A percentile compares a stretch with the other conserved stretches of the same genome.
Conservation (phyloP, 257 asterid species). For the Buddleja alternifolia region DNA sequence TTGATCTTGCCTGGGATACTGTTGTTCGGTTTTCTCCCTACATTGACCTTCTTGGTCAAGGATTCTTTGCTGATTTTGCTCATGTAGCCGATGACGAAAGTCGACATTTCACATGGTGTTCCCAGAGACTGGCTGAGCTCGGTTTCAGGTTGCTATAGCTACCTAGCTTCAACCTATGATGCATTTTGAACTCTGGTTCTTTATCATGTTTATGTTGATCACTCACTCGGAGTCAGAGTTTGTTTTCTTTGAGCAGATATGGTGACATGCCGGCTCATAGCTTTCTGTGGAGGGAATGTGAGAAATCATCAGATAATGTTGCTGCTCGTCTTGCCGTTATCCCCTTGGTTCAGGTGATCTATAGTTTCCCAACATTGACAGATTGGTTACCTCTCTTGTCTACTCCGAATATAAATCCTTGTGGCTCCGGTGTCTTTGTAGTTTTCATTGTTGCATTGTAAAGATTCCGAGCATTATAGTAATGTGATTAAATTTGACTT, state of each 20-base stretch:
- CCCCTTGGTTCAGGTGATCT: slow-evolving; percentile 86
- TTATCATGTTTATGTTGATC: no score
- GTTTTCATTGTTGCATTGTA: background rate
- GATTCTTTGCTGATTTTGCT: slow-evolving; percentile 93
- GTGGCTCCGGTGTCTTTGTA: background rate
- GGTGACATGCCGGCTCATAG: slow-evolving; percentile 98
- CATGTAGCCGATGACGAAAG: slow-evolving; percentile 98
- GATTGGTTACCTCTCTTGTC: background rate
- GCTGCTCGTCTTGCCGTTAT: slow-evolving; percentile 93
- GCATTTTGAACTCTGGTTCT: slow-evolving; percentile 15
- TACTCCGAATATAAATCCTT: background rate
- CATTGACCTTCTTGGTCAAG: slow-evolving; percentile 72
- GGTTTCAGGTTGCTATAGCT: slow-evolving; percentile 82
- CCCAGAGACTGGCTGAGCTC: slow-evolving; percentile 86
- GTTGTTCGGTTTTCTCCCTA: slow-evolving; percentile 89
- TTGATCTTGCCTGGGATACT: slow-evolving; percentile 99
- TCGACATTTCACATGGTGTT: slow-evolving; percentile 94
- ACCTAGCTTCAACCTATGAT: slow-evolving; percentile 9
- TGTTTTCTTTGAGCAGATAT: slow-evolving; percentile 48
- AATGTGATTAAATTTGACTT: background rate
- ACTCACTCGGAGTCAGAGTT: slow-evolving; percentile 18
- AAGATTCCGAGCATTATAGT: background rate
- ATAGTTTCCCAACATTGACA: background rate
- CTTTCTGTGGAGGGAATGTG: slow-evolving; percentile 93
- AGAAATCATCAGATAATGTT: slow-evolving; percentile 77